These are phyloP conservation scores for Niebla homalea DNA, from an alignment of 495 filamentous ascomycete genomes.

Conservation along the genomic window DNA sequence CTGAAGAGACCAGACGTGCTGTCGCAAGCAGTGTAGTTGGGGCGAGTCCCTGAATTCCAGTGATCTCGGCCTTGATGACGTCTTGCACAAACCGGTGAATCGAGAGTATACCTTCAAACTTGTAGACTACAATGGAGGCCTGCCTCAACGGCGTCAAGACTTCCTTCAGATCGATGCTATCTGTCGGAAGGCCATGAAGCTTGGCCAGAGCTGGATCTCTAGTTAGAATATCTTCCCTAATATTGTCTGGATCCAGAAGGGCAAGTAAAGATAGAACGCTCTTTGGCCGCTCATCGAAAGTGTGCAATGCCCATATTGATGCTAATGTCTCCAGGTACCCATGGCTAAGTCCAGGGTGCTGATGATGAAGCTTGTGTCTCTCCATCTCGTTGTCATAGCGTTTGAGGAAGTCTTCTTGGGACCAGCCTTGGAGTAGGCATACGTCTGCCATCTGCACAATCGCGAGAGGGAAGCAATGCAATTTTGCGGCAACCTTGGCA, in stretches of 20 bases:
- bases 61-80: conserved; percentile 15
- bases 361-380: conserved; percentile 13
- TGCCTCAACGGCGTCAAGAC: conserved; percentile 12
- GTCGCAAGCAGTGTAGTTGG: conserved; percentile 15
- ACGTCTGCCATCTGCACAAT: conserved; percentile 31
- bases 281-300: conserved; percentile 19
- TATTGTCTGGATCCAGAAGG: conserved; percentile 25
- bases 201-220: not conserved
- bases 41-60: conserved; percentile 4
- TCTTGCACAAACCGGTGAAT: conserved; percentile 26
- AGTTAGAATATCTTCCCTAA: conserved; percentile 20
- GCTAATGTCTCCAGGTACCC: conserved; percentile 22
- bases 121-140: conserved; percentile 17
- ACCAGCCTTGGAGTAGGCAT: conserved; percentile 18
- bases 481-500: conserved; percentile 4
- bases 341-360: conserved; percentile 10
- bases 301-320: conserved; percentile 30
- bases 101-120: conserved; percentile 12
- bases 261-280: conserved; percentile 23
- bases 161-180: conserved; percentile 1
- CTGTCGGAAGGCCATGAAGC: conserved; percentile 3
- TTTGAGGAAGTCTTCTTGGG: conserved; percentile 19
- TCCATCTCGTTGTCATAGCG: conserved; percentile 20
- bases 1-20: too few species aligned
- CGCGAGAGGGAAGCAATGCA: conserved; percentile 29